Percentiles rank a stretch among this genome's conserved stretches.
Evolutionary conservation across 345 rosid species (phyloP).

Genomic region (Angophora floribunda): DNA sequence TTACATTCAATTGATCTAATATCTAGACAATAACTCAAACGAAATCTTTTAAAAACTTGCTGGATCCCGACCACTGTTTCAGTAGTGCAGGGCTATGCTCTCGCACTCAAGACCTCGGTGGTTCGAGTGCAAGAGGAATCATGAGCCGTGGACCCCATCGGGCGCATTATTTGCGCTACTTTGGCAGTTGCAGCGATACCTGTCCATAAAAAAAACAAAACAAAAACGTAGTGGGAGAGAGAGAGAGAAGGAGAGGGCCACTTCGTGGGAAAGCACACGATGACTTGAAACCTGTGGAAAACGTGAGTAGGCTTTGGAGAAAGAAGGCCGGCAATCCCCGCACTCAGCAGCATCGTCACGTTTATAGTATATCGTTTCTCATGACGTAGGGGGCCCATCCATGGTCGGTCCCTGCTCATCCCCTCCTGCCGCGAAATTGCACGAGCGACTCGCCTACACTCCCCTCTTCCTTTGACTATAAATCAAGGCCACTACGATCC

Average conservation of each 20-base stretch:
- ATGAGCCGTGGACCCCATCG: background rate
- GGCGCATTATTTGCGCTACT: background rate
- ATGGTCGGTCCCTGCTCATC: background rate
- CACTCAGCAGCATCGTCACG: background rate
- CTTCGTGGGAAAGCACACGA: background rate
- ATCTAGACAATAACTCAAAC: fast-evolving
- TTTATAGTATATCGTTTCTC: background rate
- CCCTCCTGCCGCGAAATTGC: background rate
- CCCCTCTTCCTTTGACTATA: background rate
- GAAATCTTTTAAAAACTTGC: too few species aligned
- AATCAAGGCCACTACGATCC: background rate
- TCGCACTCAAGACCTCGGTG: fast-evolving
- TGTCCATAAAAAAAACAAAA: background rate
- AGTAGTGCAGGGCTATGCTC: too few species aligned
- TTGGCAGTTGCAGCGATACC: background rate
- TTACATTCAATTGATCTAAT: background rate
- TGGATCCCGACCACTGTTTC: too few species aligned
- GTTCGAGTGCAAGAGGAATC: background rate
- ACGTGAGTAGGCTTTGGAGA: background rate
- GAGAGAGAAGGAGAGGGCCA: background rate
- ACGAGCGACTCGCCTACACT: background rate
- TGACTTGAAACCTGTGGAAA: background rate
- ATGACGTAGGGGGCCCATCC: background rate
- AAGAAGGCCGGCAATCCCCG: background rate
- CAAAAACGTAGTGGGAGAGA: background rate